Percentiles rank a stretch among this genome's conserved stretches.
phyloP scores from a whole-genome alignment of 2,329 filamentous ascomycete species.

The Penicillium hesseltinei region DNA sequence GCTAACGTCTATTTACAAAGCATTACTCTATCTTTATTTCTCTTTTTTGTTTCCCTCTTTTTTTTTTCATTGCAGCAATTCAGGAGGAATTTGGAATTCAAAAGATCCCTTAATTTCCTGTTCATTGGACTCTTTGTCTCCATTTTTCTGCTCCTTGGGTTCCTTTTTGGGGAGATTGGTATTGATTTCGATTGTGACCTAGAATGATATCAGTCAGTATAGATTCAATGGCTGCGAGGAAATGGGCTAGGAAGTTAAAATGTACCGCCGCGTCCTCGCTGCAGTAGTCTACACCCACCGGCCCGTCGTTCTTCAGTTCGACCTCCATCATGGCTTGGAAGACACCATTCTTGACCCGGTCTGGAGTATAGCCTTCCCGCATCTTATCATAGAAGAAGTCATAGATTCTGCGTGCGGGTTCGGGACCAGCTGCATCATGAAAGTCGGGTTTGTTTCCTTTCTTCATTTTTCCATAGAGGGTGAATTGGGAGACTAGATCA shows the following conservation, averaged over 20 bases:
- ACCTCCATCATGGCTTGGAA: constrained; percentile 99
- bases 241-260: constrained; percentile 31
- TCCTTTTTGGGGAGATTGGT: constrained; percentile 46
- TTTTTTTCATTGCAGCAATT: constrained; percentile 25
- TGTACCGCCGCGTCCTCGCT: constrained; percentile 58
- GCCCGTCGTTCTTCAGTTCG: constrained; percentile 80
- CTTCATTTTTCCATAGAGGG: constrained; percentile 85
- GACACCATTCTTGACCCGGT: constrained; percentile 86
- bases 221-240: constrained; percentile 14
- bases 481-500: constrained; percentile 85
- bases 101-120: constrained; percentile 16
- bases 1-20: constrained; percentile 7
- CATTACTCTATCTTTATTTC: constrained; percentile 8
- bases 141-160: constrained; percentile 21
- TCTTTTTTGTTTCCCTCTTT: neutral
- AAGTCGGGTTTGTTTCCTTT: constrained; percentile 97
- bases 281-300: constrained; percentile 62
- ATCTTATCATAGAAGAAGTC: constrained; percentile 78
- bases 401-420: constrained; percentile 78
- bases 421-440: constrained; percentile 76
- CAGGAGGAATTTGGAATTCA: constrained; percentile 28
- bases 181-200: constrained; percentile 49
- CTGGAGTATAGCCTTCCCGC: constrained; percentile 65
- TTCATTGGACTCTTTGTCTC: constrained; percentile 6
- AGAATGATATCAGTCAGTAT: constrained; percentile 13